Conservation (phyloP, 305 asterid genomes). For the Salvia sclarea region DNA sequence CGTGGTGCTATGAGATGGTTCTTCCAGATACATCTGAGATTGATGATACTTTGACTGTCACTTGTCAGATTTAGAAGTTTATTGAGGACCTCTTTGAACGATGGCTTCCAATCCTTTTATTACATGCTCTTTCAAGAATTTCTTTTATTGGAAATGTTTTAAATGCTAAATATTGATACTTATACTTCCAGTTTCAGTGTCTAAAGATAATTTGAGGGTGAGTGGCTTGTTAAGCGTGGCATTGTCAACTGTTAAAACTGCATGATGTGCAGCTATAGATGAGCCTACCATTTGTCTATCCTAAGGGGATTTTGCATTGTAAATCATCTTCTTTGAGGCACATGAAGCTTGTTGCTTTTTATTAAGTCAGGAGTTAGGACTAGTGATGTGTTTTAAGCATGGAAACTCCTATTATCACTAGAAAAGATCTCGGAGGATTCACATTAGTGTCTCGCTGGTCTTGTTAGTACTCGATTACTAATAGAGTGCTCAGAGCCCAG, state of each 20-base stretch:
- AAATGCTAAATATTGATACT: not conserved
- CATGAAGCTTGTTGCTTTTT: conserved; percentile 6
- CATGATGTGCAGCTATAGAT: not conserved
- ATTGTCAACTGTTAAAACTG: not conserved
- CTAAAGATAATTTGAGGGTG: not conserved
- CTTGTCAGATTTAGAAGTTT: not conserved
- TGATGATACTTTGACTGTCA: not conserved
- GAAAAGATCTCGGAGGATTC: conserved; percentile 1
- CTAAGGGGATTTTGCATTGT: not conserved
- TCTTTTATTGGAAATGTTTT: conserved; percentile 5
- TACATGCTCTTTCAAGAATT: not conserved
- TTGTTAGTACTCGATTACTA: not conserved
- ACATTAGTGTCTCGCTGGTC: not conserved
- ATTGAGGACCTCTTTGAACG: not conserved
- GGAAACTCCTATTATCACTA: conserved; percentile 1
- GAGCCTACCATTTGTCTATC: not conserved
- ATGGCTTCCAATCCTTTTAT: conserved; percentile 3
- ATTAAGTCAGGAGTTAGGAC: not conserved
- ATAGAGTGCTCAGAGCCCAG: not conserved
- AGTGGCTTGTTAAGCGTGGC: conserved; percentile 1
- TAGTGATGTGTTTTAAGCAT: not conserved
- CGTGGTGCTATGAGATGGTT: conserved; percentile 8
- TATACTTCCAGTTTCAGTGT: not conserved
- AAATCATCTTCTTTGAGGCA: not conserved
- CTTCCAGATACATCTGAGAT: conserved; percentile 17